Base-by-base conservation (phyloP, 768 basidiomycete species). In the Russula virescens region DNA sequence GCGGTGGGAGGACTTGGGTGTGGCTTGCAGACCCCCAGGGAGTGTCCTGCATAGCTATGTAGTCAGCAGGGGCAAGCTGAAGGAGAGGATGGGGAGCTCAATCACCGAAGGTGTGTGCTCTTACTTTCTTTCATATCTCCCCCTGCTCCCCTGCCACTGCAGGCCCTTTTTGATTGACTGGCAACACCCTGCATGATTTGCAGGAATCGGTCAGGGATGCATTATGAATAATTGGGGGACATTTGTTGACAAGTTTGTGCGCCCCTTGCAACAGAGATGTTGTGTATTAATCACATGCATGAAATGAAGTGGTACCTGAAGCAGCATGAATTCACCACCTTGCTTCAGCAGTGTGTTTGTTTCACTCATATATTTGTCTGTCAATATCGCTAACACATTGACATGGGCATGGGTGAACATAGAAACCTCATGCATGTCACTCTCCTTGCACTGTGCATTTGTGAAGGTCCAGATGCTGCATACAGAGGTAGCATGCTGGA, bases 1-100 rank as follows among this genome's bases (percentile, higher is more conserved):
- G 87, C 65, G 71, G 67, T 0, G 90, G 88, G 10, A 88, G 83
- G 72, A 84, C 87, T 11, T 89, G 98, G 75, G 80, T 91, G 57
- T 98, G 91, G 91, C 77, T 99, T 35, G 97, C 97, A 16, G 97
- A 99, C 70, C 97, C 97, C 97, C 97, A 0, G 97, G 97, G 45
- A 94, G 91, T 71, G 92, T 97, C 55, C 76, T 99, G 69, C 83
- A 89, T 64, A 84, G 89, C 71, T 91, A 92, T 69, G 72, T 98
- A 48, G 81, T 79, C 45, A 91, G 85, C 63, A 94, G 93, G 0
- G 87, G 90, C 23, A 85, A 86, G 72, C 75, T 93, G 56, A 73
- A 76, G 19, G 94, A 96, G 69, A 77, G 94, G 63, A 76, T 74
- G 31, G 94, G 94, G n/a, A 85, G 90, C 66, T 93, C 90, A 3